Percentiles rank a stretch among this genome's conserved stretches.
phyloP scores from a whole-genome alignment of 192 early-diverging fungal genomes.

The Umbelopsis vinacea region DNA sequence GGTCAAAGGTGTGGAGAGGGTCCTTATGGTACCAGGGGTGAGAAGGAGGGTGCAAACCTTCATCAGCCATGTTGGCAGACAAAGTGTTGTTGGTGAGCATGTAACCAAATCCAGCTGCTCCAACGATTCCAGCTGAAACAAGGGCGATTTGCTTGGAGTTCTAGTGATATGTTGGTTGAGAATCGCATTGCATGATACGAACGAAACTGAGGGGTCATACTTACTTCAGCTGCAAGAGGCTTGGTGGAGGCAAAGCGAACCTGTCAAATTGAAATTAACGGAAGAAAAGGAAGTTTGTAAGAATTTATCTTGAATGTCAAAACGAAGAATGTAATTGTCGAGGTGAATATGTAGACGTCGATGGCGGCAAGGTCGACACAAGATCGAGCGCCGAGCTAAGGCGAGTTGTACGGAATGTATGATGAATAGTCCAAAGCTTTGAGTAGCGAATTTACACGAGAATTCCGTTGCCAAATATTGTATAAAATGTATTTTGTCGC shows the following conservation, averaged over 20 bases:
- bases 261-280: background rate
- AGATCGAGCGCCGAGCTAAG: too few relatives aligned
- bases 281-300: background rate
- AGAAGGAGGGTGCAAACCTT: slow-evolving; percentile 89
- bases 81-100: slow-evolving; percentile 59
- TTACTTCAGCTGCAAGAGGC: slow-evolving; percentile 34
- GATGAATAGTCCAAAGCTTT: too few relatives aligned
- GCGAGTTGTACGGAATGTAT: too few relatives aligned
- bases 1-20: slow-evolving; percentile 88
- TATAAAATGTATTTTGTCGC: too few relatives aligned
- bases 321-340: background rate
- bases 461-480: too few relatives aligned
- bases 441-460: too few relatives aligned
- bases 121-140: slow-evolving; percentile 63
- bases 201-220: background rate
- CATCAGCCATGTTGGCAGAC: slow-evolving; percentile 84
- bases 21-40: slow-evolving; percentile 89
- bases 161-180: slow-evolving; percentile 19
- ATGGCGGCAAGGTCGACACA: too few relatives aligned
- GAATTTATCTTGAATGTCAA: background rate
- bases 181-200: background rate
- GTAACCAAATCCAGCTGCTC: slow-evolving; percentile 51
- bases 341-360: too few relatives aligned
- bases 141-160: slow-evolving; percentile 39
- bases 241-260: slow-evolving; percentile 45